A percentile compares a stretch with the other conserved stretches of the same genome.
These are phyloP conservation scores for Plasmodium vivax DNA, from an alignment of 169 alveolate species.

Conservation along the genomic window DNA sequence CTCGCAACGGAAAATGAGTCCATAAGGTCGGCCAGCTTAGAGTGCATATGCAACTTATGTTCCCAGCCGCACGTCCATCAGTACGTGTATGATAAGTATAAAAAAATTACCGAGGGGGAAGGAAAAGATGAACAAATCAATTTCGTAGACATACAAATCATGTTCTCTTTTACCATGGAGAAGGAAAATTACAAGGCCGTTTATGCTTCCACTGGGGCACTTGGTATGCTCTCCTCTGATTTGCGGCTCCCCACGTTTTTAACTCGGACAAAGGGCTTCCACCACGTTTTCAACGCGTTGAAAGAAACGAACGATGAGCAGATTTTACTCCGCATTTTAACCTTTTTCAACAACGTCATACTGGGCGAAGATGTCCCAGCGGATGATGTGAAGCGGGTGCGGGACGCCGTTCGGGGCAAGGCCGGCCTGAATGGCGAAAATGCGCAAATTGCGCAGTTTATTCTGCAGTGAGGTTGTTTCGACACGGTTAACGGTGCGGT, in stretches of 20 bases:
- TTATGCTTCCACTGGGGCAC: slow-evolving; percentile 69
- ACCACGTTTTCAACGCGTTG: slow-evolving; percentile 46
- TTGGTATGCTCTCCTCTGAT: slow-evolving; percentile 67
- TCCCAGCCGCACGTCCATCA: slow-evolving; percentile 70
- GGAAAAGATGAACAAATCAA: slow-evolving; percentile 19
- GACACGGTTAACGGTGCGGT: neutral
- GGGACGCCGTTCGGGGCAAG: slow-evolving; percentile 14
- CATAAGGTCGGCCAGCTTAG: slow-evolving; percentile 58
- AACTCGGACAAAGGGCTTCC: slow-evolving; percentile 35
- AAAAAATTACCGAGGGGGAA: slow-evolving; percentile 19
- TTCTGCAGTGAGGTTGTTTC: slow-evolving; percentile 19
- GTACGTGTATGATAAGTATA: slow-evolving; percentile 61
- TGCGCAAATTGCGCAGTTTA: slow-evolving; percentile 50
- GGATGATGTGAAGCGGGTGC: slow-evolving; percentile 17
- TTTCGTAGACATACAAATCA: slow-evolving; percentile 71
- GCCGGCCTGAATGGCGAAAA: slow-evolving; percentile 50
- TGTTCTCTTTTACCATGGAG: slow-evolving; percentile 66
- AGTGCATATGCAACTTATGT: slow-evolving; percentile 72
- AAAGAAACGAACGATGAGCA: slow-evolving; percentile 41
- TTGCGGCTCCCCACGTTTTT: slow-evolving; percentile 58
- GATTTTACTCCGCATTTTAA: slow-evolving; percentile 66
- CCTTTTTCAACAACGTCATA: slow-evolving; percentile 64
- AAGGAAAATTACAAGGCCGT: slow-evolving; percentile 47
- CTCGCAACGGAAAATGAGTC: slow-evolving; percentile 56
- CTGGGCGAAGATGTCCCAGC: slow-evolving; percentile 38